These are phyloP conservation scores for Claviceps humidiphila DNA, from an alignment of 2,329 filamentous ascomycete species.

Conservation along the genomic window DNA sequence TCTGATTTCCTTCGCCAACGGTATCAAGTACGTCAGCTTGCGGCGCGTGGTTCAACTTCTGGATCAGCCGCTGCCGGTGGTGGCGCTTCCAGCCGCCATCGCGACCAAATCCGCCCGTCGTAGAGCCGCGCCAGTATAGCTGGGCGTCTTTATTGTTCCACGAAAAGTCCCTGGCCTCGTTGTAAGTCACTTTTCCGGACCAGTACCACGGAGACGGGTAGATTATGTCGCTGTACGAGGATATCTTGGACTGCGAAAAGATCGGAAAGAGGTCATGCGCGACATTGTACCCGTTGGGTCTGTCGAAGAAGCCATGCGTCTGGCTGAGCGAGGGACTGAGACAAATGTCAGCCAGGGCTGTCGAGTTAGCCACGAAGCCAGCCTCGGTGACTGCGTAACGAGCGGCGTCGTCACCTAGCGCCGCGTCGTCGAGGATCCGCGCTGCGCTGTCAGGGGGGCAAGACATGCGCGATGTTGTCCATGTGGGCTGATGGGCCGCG, in stretches of 20 bases:
- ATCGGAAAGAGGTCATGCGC: conserved; percentile 82
- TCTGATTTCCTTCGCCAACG: too few relatives aligned
- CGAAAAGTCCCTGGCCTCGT: conserved; percentile 49
- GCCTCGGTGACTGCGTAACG: conserved; percentile 60
- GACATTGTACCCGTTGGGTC: conserved; percentile 71
- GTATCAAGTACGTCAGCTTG: conserved; percentile 63
- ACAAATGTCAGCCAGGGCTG: conserved; percentile 84
- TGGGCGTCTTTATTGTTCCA: conserved; percentile 66
- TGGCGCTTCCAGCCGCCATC: conserved; percentile 85
- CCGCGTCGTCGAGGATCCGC: conserved; percentile 51
- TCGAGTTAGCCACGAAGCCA: conserved; percentile 78
- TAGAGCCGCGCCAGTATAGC: conserved; percentile 92
- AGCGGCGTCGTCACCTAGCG: conserved; percentile 52
- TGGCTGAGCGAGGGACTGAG: conserved; percentile 66
- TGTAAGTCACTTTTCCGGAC: conserved; percentile 73
- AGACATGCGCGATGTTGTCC: conserved; percentile 80
- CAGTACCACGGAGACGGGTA: conserved; percentile 98
- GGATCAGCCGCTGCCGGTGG: conserved; percentile 78
- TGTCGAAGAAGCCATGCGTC: conserved; percentile 83
- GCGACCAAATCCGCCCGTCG: conserved; percentile 84
- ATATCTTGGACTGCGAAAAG: conserved; percentile 92
- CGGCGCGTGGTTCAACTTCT: conserved; percentile 47
- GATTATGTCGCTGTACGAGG: conserved; percentile 78
- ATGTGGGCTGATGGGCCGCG: conserved; percentile 79
- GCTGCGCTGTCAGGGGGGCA: conserved; percentile 71